These are phyloP conservation scores for Spatholobus suberectus DNA, from an alignment of 306 rosid species.

Conservation along the genomic window DNA sequence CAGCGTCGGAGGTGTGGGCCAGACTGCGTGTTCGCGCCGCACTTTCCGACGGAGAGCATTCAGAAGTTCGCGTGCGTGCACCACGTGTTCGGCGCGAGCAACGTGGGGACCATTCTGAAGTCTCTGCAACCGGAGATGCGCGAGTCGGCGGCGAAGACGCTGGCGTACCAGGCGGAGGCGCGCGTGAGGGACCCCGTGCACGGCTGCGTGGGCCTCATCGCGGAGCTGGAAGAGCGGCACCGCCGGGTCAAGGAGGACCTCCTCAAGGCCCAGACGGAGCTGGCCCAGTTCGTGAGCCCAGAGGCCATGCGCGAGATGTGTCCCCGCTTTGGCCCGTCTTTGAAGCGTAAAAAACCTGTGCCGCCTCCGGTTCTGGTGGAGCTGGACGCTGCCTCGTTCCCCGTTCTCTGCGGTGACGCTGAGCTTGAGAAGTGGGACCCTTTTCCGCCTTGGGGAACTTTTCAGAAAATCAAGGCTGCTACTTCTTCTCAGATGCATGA, in stretches of 20 bases:
- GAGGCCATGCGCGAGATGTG: neutral
- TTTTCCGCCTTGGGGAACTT: neutral
- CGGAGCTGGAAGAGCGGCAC: neutral
- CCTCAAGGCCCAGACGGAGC: neutral
- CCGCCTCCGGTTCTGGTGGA: neutral
- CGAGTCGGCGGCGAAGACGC: neutral
- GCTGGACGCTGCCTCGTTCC: neutral
- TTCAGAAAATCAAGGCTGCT: too few species aligned
- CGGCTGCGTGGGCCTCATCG: neutral
- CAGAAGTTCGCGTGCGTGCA: neutral
- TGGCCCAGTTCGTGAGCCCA: neutral
- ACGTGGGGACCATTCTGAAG: neutral
- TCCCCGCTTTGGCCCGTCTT: neutral
- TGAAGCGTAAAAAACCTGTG: neutral
- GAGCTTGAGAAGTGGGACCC: neutral
- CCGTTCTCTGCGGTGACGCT: neutral
- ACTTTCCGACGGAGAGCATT: neutral
- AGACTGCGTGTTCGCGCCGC: neutral
- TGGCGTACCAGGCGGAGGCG: constrained; percentile 11
- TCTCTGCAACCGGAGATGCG: neutral
- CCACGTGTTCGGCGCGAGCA: neutral
- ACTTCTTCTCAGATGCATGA: too few species aligned
- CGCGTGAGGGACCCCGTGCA: neutral
- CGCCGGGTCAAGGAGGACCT: neutral
- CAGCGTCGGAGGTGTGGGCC: neutral